Percentiles rank a stretch among this genome's conserved stretches.
Conservation (phyloP, 2,329 filamentous ascomycete species). For the Monilinia aucupariae region DNA sequence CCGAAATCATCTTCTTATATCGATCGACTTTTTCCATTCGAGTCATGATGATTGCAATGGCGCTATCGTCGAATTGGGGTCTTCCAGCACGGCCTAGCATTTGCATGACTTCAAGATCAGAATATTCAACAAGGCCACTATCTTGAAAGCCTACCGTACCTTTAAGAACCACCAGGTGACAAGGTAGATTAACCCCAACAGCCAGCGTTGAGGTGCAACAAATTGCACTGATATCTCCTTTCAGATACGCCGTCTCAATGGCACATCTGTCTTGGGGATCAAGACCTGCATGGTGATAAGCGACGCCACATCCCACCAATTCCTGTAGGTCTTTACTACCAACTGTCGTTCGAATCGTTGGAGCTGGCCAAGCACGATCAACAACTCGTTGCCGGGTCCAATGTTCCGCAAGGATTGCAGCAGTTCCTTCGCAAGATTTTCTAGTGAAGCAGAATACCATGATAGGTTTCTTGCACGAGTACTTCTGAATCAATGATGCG, state of each 20-base stretch:
- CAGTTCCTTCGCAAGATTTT: conserved; percentile 63
- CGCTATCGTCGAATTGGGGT: conserved; percentile 74
- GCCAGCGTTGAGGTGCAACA: conserved; percentile 84
- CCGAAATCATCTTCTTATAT: conserved; percentile 70
- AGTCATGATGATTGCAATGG: conserved; percentile 75
- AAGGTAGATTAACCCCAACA: conserved; percentile 77
- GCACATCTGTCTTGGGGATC: conserved; percentile 56
- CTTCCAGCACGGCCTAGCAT: conserved; percentile 82
- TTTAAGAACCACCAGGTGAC: conserved; percentile 78
- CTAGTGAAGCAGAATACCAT: conserved; percentile 80
- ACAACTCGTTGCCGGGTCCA: conserved; percentile 50
- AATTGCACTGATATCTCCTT: conserved; percentile 70
- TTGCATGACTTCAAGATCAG: conserved; percentile 81
- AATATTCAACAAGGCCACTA: conserved; percentile 60
- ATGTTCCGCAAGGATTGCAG: conserved; percentile 59
- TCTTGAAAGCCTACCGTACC: conserved; percentile 65
- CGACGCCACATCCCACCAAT: conserved; percentile 53
- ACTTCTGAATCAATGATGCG: conserved; percentile 58
- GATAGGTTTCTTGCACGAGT: conserved; percentile 67
- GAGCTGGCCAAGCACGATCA: conserved; percentile 59
- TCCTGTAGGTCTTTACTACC: conserved; percentile 55
- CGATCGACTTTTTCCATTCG: conserved; percentile 55
- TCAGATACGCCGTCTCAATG: conserved; percentile 63
- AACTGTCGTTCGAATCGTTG: conserved; percentile 47
- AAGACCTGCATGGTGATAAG: conserved; percentile 78